Evolutionary conservation across 2,329 filamentous ascomycete species (phyloP).

Genomic region (Fusarium drepaniforme): DNA sequence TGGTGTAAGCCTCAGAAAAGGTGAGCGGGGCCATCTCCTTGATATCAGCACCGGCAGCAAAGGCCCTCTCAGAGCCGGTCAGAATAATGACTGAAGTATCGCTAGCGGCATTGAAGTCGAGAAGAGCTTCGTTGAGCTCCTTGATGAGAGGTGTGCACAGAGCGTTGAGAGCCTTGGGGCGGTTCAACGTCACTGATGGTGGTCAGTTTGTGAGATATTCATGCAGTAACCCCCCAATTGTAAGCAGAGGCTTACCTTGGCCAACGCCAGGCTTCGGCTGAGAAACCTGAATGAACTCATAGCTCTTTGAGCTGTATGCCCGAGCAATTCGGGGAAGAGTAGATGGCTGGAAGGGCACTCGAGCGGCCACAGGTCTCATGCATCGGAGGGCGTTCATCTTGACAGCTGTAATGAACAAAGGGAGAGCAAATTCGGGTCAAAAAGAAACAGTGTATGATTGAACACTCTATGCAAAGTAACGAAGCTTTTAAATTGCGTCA

Average conservation of each 20-base stretch:
- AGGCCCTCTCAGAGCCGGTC: constrained; percentile 90
- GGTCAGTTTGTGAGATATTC: not conserved
- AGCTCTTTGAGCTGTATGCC: constrained; percentile 67
- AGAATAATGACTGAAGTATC: constrained; percentile 83
- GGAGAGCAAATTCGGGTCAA: not conserved
- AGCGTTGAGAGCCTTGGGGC: constrained; percentile 95
- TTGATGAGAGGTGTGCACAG: constrained; percentile 90
- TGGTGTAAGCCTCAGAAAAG: constrained; percentile 88
- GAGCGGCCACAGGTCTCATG: constrained; percentile 68
- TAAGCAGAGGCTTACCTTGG: constrained; percentile 71
- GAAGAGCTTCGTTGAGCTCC: constrained; percentile 87
- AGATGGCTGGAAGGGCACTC: constrained; percentile 63
- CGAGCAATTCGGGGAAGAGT: constrained; percentile 68
- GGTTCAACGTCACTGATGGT: constrained; percentile 84
- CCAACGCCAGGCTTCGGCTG: constrained; percentile 90
- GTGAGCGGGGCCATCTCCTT: constrained; percentile 97
- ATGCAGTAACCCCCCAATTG: not conserved
- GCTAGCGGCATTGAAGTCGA: constrained; percentile 76
- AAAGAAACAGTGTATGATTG: constrained; percentile 7
- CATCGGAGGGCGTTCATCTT: constrained; percentile 67
- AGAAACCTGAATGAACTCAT: constrained; percentile 87
- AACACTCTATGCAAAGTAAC: not conserved
- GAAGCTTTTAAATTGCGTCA: not conserved
- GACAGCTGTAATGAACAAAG: constrained; percentile 22
- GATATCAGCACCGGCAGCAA: constrained; percentile 97